Conservation (phyloP, 2,329 filamentous ascomycete genomes). For the Fusarium sp. region DNA sequence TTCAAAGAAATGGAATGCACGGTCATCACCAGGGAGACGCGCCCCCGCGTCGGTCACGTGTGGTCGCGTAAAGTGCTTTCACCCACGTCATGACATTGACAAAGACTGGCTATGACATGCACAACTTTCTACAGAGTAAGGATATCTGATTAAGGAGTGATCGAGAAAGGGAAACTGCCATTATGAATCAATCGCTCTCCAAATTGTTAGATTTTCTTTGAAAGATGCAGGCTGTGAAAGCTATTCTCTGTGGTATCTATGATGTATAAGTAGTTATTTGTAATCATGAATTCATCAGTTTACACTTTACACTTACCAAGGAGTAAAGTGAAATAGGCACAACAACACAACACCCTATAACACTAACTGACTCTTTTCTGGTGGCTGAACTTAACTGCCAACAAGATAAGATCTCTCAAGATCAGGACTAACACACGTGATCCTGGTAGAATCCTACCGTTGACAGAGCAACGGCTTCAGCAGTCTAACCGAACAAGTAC, state of each 20-base stretch:
- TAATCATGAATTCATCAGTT: not conserved
- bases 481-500: constrained; percentile 30
- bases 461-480: constrained; percentile 48
- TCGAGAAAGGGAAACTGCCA: rapidly evolving
- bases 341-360: no score
- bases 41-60: constrained; percentile 51
- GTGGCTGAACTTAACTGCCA: not conserved
- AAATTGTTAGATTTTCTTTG: not conserved
- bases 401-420: not conserved
- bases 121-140: not conserved
- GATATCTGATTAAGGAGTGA: not conserved
- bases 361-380: not conserved
- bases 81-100: constrained; percentile 12
- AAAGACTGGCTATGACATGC: not conserved
- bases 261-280: not conserved
- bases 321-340: no score
- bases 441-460: constrained; percentile 16
- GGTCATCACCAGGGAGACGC: constrained; percentile 39
- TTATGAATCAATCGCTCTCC: not conserved
- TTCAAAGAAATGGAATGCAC: constrained; percentile 33
- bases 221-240: no score
- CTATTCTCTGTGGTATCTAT: not conserved
- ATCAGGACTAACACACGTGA: constrained; percentile 28
- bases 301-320: not conserved
- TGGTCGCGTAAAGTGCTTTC: constrained; percentile 48